These are phyloP conservation scores for Gentiana straminea DNA, from an alignment of 257 asterid genomes.

Conservation along the genomic window DNA sequence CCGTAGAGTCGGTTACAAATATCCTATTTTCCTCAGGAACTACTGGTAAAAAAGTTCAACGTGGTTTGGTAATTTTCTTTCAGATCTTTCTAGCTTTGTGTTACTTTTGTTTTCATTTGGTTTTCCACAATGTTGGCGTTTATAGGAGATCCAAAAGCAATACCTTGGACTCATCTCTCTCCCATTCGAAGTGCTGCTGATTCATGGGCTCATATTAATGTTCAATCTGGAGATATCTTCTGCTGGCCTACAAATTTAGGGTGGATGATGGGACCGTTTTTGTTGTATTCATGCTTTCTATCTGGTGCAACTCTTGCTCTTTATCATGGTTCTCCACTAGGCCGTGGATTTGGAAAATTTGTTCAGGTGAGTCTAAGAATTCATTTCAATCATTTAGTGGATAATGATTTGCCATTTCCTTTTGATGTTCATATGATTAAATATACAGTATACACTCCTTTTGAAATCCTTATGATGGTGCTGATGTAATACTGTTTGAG, in stretches of 20 bases:
- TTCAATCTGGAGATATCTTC: slow-evolving; percentile 50
- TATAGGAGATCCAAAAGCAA: slow-evolving; percentile 93
- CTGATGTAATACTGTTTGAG: too few species aligned
- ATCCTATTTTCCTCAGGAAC: slow-evolving; percentile 93
- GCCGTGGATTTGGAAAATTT: slow-evolving; percentile 72
- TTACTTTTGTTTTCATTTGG: not conserved
- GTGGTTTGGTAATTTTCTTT: not conserved
- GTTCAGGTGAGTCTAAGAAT: slow-evolving; percentile 47
- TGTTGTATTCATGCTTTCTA: slow-evolving; percentile 60
- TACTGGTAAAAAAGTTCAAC: slow-evolving; percentile 41
- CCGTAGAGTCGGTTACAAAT: slow-evolving; percentile 61
- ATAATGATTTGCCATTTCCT: slow-evolving; percentile 1
- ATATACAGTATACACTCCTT: too few species aligned
- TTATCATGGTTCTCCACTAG: slow-evolving; percentile 93
- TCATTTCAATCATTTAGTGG: slow-evolving; percentile 2
- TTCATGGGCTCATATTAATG: slow-evolving; percentile 56
- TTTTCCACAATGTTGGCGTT: slow-evolving; percentile 3
- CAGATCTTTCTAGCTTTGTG: not conserved
- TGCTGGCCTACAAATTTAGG: slow-evolving; percentile 99
- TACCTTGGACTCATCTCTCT: slow-evolving; percentile 91
- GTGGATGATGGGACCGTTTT: slow-evolving; percentile 93
- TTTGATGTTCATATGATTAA: too few species aligned
- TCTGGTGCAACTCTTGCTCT: slow-evolving; percentile 86
- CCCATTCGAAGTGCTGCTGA: slow-evolving; percentile 85
- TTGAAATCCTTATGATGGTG: too few species aligned